A percentile compares a stretch with the other conserved stretches of the same genome.
Conservation (phyloP, 352 stramenopile species). For the Phytophthora tentaculata region DNA sequence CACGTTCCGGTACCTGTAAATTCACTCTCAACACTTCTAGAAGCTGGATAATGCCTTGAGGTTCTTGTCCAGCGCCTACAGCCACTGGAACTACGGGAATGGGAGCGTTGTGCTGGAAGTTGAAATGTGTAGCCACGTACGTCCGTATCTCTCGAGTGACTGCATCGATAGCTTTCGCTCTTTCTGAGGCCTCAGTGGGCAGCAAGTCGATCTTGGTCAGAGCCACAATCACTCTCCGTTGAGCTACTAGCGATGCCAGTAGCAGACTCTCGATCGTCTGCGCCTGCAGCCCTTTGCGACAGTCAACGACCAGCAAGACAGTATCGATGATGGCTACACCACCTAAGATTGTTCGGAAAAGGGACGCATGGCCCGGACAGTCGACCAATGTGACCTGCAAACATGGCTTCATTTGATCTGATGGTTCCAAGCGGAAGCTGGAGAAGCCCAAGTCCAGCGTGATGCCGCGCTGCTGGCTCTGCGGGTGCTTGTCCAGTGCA, state of each 20-base stretch:
- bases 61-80: constrained; percentile 38
- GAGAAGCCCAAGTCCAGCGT: constrained; percentile 99
- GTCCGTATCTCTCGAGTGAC: constrained; percentile 73
- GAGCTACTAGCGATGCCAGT: constrained; percentile 92
- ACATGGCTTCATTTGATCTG: constrained; percentile 19
- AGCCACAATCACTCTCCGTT: constrained; percentile 90
- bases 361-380: constrained; percentile 96
- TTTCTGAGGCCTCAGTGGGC: constrained; percentile 25
- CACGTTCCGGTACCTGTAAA: constrained; percentile 50
- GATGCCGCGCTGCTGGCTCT: constrained; percentile 97
- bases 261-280: constrained; percentile 99
- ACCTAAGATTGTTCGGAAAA: constrained; percentile 99
- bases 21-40: constrained; percentile 39
- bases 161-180: constrained; percentile 55
- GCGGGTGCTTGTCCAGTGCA: constrained; percentile 97
- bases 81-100: constrained; percentile 89
- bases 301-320: constrained; percentile 97
- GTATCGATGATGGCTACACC: constrained; percentile 99
- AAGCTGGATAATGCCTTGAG: constrained; percentile 65
- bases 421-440: constrained; percentile 86
- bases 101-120: constrained; percentile 2
- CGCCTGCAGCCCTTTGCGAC: constrained; percentile 97
- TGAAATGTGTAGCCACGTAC: constrained; percentile 38
- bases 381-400: constrained; percentile 96
- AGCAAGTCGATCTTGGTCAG: constrained; percentile 99